Base-by-base conservation (phyloP, 2,329 filamentous ascomycete species). In the Beauveria sp. region DNA sequence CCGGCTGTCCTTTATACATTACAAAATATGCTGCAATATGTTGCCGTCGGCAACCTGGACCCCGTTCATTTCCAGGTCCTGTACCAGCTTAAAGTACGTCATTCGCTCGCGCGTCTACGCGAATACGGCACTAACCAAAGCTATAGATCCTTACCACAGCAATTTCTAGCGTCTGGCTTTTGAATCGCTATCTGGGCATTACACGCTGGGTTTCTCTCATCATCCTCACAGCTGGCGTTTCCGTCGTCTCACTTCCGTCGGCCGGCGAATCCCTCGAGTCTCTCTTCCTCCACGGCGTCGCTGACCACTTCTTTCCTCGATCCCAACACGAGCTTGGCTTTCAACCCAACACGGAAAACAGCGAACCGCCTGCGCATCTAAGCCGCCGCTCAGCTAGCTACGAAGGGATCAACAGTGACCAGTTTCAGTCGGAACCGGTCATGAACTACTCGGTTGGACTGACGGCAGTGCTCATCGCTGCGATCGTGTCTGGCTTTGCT, bases 21-120 rank as follows among this genome's bases (percentile, higher is more conserved):
- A 30, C 91, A 97, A 69, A 97, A 97, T 70, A 89, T 90, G n/a
- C 77, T 97, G 59, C 91, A 97, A 72, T 99, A 97, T 70, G 84
- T 96, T 57, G 93, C 91, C 1, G 85, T 97, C 12, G 91, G 90
- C 63, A 97, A 97, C 67, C 75, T 97, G 67, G 91, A 96, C 69
- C 90, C 93, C 0, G 91, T 94, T 5, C 92, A 93, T 59, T 97
- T 97, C 71, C 92, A 97, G 73, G 87, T 96, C 62, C 85, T 94
- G 28, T 96, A 94, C 72, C 93, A 99, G 75, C 80, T 97, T 62
- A 97, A 97, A 79, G 83, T 84, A 68, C n/a, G 73, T 62, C 18
- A 28, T 20, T 24, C 2, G 16, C 18, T 3, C 16, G 16, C 9
- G 28, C 47, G 10, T 9, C 30, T 22, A 5, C 14, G 1, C 63